Base-by-base conservation (phyloP, 495 filamentous ascomycete species). In the Penicillium pancosmium region DNA sequence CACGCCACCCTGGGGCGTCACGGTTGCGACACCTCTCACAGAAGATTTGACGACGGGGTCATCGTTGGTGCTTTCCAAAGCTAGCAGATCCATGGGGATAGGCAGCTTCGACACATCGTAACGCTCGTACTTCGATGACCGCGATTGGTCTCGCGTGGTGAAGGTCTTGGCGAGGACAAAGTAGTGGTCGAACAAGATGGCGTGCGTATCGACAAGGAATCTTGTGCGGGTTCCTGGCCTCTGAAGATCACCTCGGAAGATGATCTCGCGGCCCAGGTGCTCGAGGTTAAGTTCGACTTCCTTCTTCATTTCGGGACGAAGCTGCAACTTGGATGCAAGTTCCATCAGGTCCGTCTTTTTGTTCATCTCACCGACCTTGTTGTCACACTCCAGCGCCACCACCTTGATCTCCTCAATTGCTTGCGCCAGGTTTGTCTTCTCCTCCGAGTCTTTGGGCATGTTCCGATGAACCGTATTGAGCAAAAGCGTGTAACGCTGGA, bases 51-150 rank as follows among this genome's bases (percentile, higher is more conserved):
- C 78, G 2, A 98, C 91, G 0, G 95, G 89, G 55, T 96, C 92
- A 58, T 99, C 94, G 57, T 92, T 88, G 41, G 88, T 86, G 65
- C 89, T 94, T 71, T 99, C 94, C 5, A 99, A 78, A 19, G 93
- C 90, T 25, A 99, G 78, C 34, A 99, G 80, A 65, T 96, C 91
- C 93, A 98, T 99, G 1, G 95, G 95, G 63, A 99, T 97, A 21
- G 94, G 94, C 73, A 94, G 77, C 74, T 95, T 94, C 2, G 93
- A 97, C 11, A 99, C 93, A 73, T 99, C 94, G 58, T 93, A 99
- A 63, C 86, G 87, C 75, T 93, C 93, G 50, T 88, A 87, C 64
- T 89, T 92, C 55, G 83, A 79, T 5, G 84, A 83, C 11, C 82
- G 80, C 41, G 82, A 72, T 21, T 79, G 78, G 60, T 96, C 91